A percentile compares a stretch with the other conserved stretches of the same genome.
Evolutionary conservation across 148 eudicot species (phyloP).

Genomic region (Heliosperma pusillum): DNA sequence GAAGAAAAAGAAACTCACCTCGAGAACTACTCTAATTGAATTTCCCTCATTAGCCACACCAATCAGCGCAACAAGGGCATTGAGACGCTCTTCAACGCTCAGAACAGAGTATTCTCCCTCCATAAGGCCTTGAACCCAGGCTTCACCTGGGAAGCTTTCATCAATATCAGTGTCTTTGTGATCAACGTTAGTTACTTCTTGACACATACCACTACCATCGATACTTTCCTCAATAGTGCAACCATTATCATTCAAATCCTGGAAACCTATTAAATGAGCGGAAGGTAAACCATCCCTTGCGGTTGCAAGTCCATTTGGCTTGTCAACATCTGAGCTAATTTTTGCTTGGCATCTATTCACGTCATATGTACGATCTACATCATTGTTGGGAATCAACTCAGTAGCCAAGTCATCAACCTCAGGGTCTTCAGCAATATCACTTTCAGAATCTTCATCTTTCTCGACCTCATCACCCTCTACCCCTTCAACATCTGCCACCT

Average conservation of each 20-base stretch:
- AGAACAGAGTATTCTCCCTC: slow-evolving; percentile 81
- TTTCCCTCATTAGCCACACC: slow-evolving; percentile 92
- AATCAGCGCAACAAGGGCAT: slow-evolving; percentile 77
- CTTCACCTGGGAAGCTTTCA: slow-evolving; percentile 60
- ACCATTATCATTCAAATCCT: slow-evolving; percentile 30
- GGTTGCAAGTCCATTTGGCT: slow-evolving; percentile 29
- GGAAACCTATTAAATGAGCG: slow-evolving; percentile 31
- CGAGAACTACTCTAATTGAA: slow-evolving; percentile 63
- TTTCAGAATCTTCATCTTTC: slow-evolving; percentile 82
- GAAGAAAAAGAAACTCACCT: slow-evolving; percentile 35
- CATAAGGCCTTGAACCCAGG: slow-evolving; percentile 87
- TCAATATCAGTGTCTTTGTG: slow-evolving; percentile 60
- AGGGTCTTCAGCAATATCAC: slow-evolving; percentile 81
- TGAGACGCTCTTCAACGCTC: slow-evolving; percentile 83
- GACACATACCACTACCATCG: slow-evolving; percentile 29
- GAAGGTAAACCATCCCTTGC: slow-evolving; percentile 27
- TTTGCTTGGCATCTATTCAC: slow-evolving; percentile 24
- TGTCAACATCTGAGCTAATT: slow-evolving; percentile 28
- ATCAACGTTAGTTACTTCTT: slow-evolving; percentile 31
- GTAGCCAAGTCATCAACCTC: slow-evolving; percentile 64
- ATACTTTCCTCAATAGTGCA: slow-evolving; percentile 32
- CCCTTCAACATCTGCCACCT: slow-evolving; percentile 56
- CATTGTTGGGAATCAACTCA: slow-evolving; percentile 36
- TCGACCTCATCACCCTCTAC: slow-evolving; percentile 67
- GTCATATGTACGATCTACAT: slow-evolving; percentile 33